These are phyloP conservation scores for Tuber calosporum DNA, from an alignment of 495 filamentous ascomycete genomes.

Conservation along the genomic window DNA sequence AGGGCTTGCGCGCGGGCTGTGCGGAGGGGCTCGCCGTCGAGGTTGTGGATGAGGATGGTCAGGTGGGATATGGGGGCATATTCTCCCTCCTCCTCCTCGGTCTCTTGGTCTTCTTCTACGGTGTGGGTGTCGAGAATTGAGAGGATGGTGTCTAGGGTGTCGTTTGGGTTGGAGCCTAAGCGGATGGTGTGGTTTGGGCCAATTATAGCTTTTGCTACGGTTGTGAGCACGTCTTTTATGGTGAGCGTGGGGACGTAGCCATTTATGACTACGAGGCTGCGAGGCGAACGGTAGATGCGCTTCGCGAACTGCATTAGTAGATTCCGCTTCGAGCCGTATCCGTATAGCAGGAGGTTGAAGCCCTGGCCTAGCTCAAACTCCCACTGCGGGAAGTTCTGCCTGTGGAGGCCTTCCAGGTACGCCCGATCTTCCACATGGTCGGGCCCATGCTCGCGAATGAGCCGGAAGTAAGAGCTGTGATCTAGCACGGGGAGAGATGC, in stretches of 20 bases:
- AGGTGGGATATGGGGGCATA: slow-evolving; percentile 43
- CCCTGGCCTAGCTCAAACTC: slow-evolving; percentile 79
- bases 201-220: slow-evolving; percentile 59
- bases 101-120: slow-evolving; percentile 32
- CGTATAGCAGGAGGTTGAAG: slow-evolving; percentile 87
- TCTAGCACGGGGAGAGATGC: slow-evolving; percentile 67
- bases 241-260: slow-evolving; percentile 73
- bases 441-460: slow-evolving; percentile 60
- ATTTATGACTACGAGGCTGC: slow-evolving; percentile 69
- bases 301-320: slow-evolving; percentile 72
- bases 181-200: slow-evolving; percentile 51
- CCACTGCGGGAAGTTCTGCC: slow-evolving; percentile 83
- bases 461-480: slow-evolving; percentile 82
- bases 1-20: slow-evolving; percentile 61
- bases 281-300: slow-evolving; percentile 52
- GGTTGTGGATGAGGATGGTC: slow-evolving; percentile 73
- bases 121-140: slow-evolving; percentile 51
- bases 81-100: slow-evolving; percentile 29
- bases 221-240: slow-evolving; percentile 69
- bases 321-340: slow-evolving; percentile 78
- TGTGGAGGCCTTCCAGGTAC: slow-evolving; percentile 67
- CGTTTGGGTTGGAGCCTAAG: slow-evolving; percentile 56
- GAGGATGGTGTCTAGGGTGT: slow-evolving; percentile 60
- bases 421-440: slow-evolving; percentile 64
- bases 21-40: slow-evolving; percentile 72